Conservation (phyloP, 805 yeast genomes). For the Candida quercuum region DNA sequence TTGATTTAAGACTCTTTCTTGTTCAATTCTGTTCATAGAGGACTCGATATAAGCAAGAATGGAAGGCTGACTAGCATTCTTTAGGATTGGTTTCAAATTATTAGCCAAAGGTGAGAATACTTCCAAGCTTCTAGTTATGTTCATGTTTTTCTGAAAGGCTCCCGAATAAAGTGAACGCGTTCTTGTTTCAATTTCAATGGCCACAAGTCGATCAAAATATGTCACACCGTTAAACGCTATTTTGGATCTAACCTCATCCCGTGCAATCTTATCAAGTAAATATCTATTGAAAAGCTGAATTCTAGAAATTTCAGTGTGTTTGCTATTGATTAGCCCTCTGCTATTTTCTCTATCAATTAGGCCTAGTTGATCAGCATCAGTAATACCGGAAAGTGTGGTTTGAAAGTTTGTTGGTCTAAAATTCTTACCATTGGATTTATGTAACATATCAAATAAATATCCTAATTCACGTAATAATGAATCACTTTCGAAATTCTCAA, state of each 20-base stretch:
- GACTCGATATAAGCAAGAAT: slow-evolving; percentile 57
- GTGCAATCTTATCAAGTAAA: slow-evolving; percentile 44
- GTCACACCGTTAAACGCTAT: not conserved
- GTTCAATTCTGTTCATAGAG: slow-evolving; percentile 47
- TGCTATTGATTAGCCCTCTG: not conserved
- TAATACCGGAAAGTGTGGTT: slow-evolving; percentile 38
- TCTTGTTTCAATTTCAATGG: slow-evolving; percentile 38
- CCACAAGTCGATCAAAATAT: slow-evolving; percentile 29
- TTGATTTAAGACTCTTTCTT: slow-evolving; percentile 48
- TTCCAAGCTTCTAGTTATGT: slow-evolving; percentile 11
- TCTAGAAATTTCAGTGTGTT: slow-evolving; percentile 18
- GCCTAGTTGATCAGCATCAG: slow-evolving; percentile 47
- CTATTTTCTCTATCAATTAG: slow-evolving; percentile 43
- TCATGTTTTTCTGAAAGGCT: slow-evolving; percentile 5
- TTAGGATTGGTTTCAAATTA: slow-evolving; percentile 22
- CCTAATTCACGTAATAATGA: slow-evolving; percentile 79
- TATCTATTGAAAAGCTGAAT: slow-evolving; percentile 55
- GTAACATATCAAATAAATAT: slow-evolving; percentile 86
- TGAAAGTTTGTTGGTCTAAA: slow-evolving; percentile 82
- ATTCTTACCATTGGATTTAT: slow-evolving; percentile 70
- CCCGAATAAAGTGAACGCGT: slow-evolving; percentile 25
- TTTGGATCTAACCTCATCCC: slow-evolving; percentile 40
- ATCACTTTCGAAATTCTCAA: slow-evolving; percentile 39
- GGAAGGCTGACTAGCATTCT: slow-evolving; percentile 26
- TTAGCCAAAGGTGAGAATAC: slow-evolving; percentile 12